Evolutionary conservation across 2,329 filamentous ascomycete species (phyloP).

Genomic region (Colletotrichum spinosum): DNA sequence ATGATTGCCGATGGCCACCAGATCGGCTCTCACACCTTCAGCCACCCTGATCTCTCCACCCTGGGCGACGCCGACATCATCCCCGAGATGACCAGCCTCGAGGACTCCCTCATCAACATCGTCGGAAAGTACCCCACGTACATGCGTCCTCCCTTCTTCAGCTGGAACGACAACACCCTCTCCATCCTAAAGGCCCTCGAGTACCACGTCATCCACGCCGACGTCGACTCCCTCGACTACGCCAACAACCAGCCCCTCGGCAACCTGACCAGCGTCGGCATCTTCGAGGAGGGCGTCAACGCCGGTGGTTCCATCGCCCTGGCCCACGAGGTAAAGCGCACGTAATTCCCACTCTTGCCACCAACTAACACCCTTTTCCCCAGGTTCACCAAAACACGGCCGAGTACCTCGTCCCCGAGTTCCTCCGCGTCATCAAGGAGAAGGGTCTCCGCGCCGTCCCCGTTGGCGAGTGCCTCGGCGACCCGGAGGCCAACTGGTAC

Average conservation of each 20-base stretch:
- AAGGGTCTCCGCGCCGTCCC: slow-evolving; percentile 51
- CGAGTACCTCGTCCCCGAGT: slow-evolving; percentile 37
- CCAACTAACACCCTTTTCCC: slow-evolving; percentile 34
- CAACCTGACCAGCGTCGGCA: slow-evolving; percentile 48
- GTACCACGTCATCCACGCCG: slow-evolving; percentile 33
- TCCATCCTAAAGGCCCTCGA: slow-evolving; percentile 35
- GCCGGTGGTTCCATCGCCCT: slow-evolving; percentile 53
- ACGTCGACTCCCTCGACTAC: slow-evolving; percentile 47
- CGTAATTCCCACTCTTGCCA: slow-evolving; percentile 55
- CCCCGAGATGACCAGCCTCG: slow-evolving; percentile 57
- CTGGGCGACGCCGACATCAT: slow-evolving; percentile 47
- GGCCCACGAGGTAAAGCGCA: slow-evolving; percentile 51
- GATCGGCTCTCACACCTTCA: slow-evolving; percentile 53
- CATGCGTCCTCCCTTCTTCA: slow-evolving; percentile 56
- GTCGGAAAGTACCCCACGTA: slow-evolving; percentile 56
- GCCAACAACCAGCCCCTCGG: slow-evolving; percentile 30
- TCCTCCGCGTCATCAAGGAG: slow-evolving; percentile 36
- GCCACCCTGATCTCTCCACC: slow-evolving; percentile 55
- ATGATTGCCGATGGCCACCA: slow-evolving; percentile 58
- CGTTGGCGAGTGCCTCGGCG: slow-evolving; percentile 59
- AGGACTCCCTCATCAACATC: slow-evolving; percentile 57
- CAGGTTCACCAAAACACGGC: slow-evolving; percentile 38
- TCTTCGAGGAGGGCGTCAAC: slow-evolving; percentile 48
- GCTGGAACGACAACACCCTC: slow-evolving; percentile 40
- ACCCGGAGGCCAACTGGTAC: slow-evolving; percentile 60